Evolutionary conservation across 495 filamentous ascomycete genomes (phyloP).

Genomic region (Pseudevernia furfuracea): DNA sequence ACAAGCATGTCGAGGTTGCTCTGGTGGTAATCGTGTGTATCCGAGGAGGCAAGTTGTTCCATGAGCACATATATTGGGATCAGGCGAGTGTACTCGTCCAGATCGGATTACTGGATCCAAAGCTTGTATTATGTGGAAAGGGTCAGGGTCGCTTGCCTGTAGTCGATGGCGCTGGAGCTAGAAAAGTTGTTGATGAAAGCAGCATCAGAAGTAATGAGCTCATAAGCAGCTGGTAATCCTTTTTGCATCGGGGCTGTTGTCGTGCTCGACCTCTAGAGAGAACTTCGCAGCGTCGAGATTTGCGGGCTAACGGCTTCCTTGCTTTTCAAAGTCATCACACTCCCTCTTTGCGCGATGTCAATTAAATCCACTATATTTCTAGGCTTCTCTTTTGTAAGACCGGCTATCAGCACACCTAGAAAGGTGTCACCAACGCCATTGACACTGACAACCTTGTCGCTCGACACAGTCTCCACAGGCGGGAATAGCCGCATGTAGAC

Average conservation of each 20-base stretch:
- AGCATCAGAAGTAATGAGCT: constrained; percentile 55
- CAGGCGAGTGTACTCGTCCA: constrained; percentile 75
- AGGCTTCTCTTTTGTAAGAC: constrained; percentile 38
- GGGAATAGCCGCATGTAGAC: constrained; percentile 80
- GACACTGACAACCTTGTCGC: constrained; percentile 67
- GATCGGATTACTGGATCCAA: constrained; percentile 64
- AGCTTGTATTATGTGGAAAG: constrained; percentile 41
- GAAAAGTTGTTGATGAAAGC: constrained; percentile 57
- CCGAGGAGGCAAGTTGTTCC: constrained; percentile 63
- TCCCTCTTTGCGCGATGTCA: constrained; percentile 59
- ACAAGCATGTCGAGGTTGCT: constrained; percentile 58
- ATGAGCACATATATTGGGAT: constrained; percentile 86
- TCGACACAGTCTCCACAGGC: constrained; percentile 50
- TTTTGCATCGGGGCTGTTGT: neutral
- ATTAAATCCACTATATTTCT: constrained; percentile 38
- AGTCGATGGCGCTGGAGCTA: constrained; percentile 57
- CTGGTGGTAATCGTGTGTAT: constrained; percentile 70
- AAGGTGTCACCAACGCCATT: constrained; percentile 96
- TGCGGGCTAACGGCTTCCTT: constrained; percentile 58
- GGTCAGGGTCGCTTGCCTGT: constrained; percentile 61
- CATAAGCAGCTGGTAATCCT: constrained; percentile 45
- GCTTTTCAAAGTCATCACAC: constrained; percentile 65
- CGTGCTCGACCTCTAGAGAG: neutral
- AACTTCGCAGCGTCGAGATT: constrained; percentile 20
- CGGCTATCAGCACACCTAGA: constrained; percentile 69